phyloP scores from a whole-genome alignment of 306 rosid species.

The Castanea sativa region DNA sequence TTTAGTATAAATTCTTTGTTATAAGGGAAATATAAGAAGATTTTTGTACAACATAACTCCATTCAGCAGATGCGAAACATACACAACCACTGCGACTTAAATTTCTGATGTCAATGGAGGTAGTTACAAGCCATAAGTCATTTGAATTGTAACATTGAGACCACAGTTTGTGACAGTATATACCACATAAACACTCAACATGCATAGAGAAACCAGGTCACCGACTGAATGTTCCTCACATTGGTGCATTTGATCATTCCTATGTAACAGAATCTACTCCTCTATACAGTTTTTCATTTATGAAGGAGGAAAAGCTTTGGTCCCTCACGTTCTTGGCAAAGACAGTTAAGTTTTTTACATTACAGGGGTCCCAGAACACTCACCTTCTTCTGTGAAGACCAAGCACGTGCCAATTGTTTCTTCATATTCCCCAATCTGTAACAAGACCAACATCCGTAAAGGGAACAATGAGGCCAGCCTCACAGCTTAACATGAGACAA shows the following conservation, averaged over 20 bases:
- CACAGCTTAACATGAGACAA: neutral
- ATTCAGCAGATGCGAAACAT: neutral
- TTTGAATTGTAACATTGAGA: neutral
- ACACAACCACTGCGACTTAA: neutral
- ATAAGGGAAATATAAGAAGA: neutral
- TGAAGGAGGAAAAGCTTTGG: neutral
- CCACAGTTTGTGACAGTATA: neutral
- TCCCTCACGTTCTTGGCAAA: neutral
- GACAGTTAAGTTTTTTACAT: neutral
- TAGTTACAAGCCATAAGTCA: neutral
- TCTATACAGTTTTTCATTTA: neutral
- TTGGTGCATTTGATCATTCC: neutral
- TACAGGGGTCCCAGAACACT: conserved; percentile 3
- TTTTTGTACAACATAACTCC: neutral
- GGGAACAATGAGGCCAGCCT: conserved; percentile 4
- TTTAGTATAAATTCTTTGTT: conserved; percentile 2
- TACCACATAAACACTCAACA: neutral
- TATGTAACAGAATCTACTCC: neutral
- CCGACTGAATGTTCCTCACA: neutral
- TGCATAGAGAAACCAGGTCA: neutral
- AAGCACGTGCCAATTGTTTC: conserved; percentile 77
- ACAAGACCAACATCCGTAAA: conserved; percentile 9
- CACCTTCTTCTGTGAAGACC: conserved; percentile 65
- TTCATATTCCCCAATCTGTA: conserved; percentile 73
- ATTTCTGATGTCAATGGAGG: neutral